A percentile compares a stretch with the other conserved stretches of the same genome.
These are phyloP conservation scores for Chalaropsis ovoidea DNA, from an alignment of 2,329 filamentous ascomycete species.

Conservation along the genomic window DNA sequence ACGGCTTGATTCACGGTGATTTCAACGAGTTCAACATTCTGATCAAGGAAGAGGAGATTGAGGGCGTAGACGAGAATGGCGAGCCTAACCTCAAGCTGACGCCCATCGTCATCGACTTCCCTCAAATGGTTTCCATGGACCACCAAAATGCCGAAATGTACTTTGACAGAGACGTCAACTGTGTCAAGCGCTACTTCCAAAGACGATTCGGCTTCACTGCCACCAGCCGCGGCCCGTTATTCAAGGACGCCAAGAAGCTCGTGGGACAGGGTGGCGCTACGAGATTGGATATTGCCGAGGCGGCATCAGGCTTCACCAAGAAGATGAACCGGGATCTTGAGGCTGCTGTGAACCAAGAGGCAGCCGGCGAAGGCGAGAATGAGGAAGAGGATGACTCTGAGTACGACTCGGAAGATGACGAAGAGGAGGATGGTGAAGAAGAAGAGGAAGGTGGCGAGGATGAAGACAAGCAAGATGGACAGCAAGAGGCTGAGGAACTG, in stretches of 20 bases:
- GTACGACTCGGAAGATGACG: constrained; percentile 30
- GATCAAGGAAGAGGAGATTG: constrained; percentile 42
- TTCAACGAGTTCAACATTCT: constrained; percentile 99
- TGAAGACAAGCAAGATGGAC: constrained; percentile 26
- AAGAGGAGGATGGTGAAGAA: constrained; percentile 29
- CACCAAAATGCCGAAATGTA: constrained; percentile 93
- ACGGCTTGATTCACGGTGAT: constrained; percentile 91
- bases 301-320: constrained; percentile 89
- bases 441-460: constrained; percentile 26
- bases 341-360: constrained; percentile 70
- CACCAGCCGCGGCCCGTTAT: constrained; percentile 74
- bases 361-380: constrained; percentile 34
- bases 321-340: constrained; percentile 96
- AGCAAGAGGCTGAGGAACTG: constrained; percentile 16
- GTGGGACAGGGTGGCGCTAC: constrained; percentile 54
- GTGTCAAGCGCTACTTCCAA: constrained; percentile 89
- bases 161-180: constrained; percentile 90
- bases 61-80: constrained; percentile 34
- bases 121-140: constrained; percentile 94
- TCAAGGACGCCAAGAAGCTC: constrained; percentile 68
- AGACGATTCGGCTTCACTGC: constrained; percentile 79
- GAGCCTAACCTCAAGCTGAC: constrained; percentile 40
- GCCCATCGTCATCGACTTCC: constrained; percentile 91
- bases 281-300: constrained; percentile 75
- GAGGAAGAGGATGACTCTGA: constrained; percentile 33